Percentiles rank a stretch among this genome's conserved stretches.
These are phyloP conservation scores for Saccharum hybrid DNA, from an alignment of 202 grass and related monocot genomes.

Conservation along the genomic window DNA sequence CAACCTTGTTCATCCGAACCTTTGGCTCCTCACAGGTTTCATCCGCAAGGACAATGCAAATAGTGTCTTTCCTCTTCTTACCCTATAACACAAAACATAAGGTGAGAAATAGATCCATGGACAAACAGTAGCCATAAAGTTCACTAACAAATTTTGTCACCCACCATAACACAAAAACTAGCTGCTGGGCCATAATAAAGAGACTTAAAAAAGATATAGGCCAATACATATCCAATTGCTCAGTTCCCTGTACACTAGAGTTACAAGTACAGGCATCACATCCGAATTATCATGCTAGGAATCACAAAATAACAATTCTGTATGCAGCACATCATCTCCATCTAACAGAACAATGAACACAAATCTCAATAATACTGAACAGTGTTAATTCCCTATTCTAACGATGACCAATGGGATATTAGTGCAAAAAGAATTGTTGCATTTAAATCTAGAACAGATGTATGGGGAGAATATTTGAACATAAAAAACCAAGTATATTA, in stretches of 20 bases:
- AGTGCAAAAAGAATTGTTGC: not conserved
- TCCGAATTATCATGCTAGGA: not conserved
- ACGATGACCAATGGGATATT: not conserved
- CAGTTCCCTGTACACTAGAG: not conserved
- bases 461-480: not conserved
- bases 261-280: not conserved
- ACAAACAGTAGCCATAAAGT: not conserved
- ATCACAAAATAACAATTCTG: not conserved
- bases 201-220: not conserved
- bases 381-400: not conserved
- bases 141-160: not conserved
- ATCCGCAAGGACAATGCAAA: slow-evolving; percentile 86
- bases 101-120: not conserved
- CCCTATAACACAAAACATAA: slow-evolving; percentile 50
- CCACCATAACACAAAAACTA: not conserved
- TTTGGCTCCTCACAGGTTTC: slow-evolving; percentile 93
- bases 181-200: not conserved
- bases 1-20: slow-evolving; percentile 89
- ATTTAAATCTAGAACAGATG: not conserved
- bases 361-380: not conserved
- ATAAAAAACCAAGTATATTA: not conserved
- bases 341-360: not conserved
- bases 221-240: not conserved
- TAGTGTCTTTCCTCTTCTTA: slow-evolving; percentile 87
- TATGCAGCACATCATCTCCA: not conserved